phyloP scores from a whole-genome alignment of 306 rosid species.

The Gastrolobium bilobum region DNA sequence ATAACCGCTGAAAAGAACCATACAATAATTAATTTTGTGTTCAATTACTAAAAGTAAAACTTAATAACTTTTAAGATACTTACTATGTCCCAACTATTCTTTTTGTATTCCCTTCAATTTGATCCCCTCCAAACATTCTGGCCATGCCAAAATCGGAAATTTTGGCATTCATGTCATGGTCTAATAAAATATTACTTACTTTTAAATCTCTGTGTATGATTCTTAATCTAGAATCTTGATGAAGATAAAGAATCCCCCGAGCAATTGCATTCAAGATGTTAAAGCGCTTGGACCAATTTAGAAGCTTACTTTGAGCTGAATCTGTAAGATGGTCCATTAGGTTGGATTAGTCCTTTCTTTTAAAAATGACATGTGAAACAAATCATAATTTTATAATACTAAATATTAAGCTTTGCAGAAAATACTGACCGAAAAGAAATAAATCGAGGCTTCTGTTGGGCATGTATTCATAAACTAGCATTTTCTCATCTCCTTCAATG shows the following conservation, averaged over 20 bases:
- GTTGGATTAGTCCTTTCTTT: background rate
- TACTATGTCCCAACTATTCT: conserved; percentile 40
- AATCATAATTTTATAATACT: background rate
- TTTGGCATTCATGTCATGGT: background rate
- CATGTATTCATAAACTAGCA: conserved; percentile 39
- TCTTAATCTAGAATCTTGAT: conserved; percentile 30
- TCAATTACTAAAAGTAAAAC: background rate
- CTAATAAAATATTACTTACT: conserved; percentile 32
- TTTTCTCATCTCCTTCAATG: conserved; percentile 24
- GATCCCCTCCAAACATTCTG: conserved; percentile 19
- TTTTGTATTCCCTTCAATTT: conserved; percentile 16
- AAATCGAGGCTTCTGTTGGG: conserved; percentile 25
- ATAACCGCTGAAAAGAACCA: background rate
- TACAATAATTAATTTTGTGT: background rate
- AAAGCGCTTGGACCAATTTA: conserved; percentile 8
- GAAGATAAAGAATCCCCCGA: conserved; percentile 35
- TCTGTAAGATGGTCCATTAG: background rate
- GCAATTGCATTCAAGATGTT: background rate
- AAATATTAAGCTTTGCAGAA: background rate
- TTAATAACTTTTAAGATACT: background rate
- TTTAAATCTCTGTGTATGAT: conserved; percentile 37
- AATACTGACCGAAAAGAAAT: conserved; percentile 23
- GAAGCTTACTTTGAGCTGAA: background rate
- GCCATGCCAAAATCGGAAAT: conserved; percentile 35
- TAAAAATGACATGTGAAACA: background rate